A percentile compares a stretch with the other conserved stretches of the same genome.
These are phyloP conservation scores for Cavenderia fasciculata DNA, from an alignment of 78 protist genomes.

Conservation along the genomic window DNA sequence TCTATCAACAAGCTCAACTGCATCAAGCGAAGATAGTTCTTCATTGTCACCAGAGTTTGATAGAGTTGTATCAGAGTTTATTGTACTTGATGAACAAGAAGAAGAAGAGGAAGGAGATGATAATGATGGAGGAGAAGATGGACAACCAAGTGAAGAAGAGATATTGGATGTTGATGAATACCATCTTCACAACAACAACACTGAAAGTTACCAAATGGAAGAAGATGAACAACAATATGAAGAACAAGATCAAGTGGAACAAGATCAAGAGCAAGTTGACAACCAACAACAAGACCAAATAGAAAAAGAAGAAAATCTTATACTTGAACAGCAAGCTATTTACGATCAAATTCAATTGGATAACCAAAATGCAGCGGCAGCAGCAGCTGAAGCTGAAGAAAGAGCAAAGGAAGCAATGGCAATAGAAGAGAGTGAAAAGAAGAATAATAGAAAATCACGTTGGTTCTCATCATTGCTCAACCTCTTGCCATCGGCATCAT, in stretches of 20 bases:
- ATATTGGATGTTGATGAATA: neutral
- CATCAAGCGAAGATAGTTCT: neutral
- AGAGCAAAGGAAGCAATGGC: too few species aligned
- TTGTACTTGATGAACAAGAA: slow-evolving; percentile 10
- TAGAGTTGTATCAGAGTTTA: slow-evolving; percentile 53
- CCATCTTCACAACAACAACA: neutral
- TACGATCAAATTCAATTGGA: too few species aligned
- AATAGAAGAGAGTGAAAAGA: too few species aligned
- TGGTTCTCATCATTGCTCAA: too few species aligned
- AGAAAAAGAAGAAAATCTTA: neutral
- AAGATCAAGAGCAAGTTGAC: neutral
- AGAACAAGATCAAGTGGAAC: neutral
- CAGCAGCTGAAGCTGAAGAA: too few species aligned
- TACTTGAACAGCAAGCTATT: too few species aligned
- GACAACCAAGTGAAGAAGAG: neutral
- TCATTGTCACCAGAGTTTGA: slow-evolving; percentile 40
- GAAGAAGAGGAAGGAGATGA: slow-evolving; percentile 3
- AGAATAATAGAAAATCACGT: too few species aligned
- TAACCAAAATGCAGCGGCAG: too few species aligned
- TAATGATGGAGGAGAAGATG: neutral
- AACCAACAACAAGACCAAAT: neutral
- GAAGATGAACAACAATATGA: neutral
- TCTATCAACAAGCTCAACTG: neutral
- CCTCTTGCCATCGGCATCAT: too few species aligned
- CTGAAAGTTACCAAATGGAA: neutral